Conservation (phyloP, 75 land plant species). For the Chamaecyparis obtusa region DNA sequence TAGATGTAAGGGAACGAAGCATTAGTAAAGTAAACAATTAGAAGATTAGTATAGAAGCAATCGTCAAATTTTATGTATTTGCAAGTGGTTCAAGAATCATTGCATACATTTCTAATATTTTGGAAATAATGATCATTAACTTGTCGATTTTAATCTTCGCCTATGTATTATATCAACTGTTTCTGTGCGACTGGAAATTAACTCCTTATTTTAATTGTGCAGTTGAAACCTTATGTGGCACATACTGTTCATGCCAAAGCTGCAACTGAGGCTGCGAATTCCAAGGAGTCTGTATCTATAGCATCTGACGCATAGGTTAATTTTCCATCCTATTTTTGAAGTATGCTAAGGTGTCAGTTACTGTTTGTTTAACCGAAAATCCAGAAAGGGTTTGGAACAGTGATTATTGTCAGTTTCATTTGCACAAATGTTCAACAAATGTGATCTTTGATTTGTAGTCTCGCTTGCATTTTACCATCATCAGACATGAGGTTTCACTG, state of each 20-base stretch:
- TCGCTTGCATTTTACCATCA: no score
- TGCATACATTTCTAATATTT: not conserved
- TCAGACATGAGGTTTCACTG: no score
- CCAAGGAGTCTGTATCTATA: not conserved
- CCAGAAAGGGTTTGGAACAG: no score
- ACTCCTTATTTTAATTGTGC: not conserved
- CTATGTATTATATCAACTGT: not conserved
- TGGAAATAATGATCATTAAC: not conserved
- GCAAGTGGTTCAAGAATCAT: not conserved
- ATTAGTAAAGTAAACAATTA: not conserved
- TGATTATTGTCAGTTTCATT: no score
- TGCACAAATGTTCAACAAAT: no score
- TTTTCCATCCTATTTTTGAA: not conserved
- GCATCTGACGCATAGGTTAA: not conserved
- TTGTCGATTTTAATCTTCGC: not conserved
- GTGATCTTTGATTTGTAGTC: no score
- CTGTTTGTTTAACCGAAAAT: no score
- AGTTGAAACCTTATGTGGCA: conserved; percentile 13
- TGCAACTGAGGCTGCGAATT: not conserved
- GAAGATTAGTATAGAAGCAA: not conserved
- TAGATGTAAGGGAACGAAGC: not conserved
- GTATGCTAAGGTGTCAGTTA: no score
- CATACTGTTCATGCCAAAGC: not conserved
- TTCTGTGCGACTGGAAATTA: not conserved
- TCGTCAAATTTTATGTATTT: not conserved